Percentiles rank a stretch among this genome's conserved stretches.
Conservation (phyloP, 495 filamentous ascomycete species). For the Penicillium paradoxum region DNA sequence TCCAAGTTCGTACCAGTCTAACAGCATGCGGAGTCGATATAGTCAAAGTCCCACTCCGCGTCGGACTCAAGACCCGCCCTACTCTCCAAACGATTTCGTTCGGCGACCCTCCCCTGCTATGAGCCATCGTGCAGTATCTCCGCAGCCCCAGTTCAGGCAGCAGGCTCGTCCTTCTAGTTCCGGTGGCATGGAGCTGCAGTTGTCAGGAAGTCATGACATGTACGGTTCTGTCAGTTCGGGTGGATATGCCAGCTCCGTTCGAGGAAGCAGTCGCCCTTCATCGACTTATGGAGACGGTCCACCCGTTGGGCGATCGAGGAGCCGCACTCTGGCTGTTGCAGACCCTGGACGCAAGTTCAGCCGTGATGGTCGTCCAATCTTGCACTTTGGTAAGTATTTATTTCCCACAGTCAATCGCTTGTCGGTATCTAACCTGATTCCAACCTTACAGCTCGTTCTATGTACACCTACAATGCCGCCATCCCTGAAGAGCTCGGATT, state of each 20-base stretch:
- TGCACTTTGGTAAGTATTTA: conserved; percentile 79
- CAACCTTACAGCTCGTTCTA: conserved; percentile 64
- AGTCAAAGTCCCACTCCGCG: conserved; percentile 43
- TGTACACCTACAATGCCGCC: conserved; percentile 90
- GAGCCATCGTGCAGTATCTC: conserved; percentile 48
- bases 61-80: conserved; percentile 52
- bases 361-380: conserved; percentile 77
- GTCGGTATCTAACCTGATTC: neutral
- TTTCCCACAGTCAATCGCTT: neutral
- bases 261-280: conserved; percentile 47
- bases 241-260: conserved; percentile 48
- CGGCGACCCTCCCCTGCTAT: conserved; percentile 50
- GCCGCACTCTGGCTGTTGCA: conserved; percentile 68
- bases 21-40: conserved; percentile 37
- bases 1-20: conserved; percentile 37
- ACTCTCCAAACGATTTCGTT: conserved; percentile 46
- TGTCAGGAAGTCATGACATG: conserved; percentile 52
- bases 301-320: conserved; percentile 57
- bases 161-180: conserved; percentile 62
- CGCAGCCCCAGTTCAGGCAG: conserved; percentile 53
- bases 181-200: conserved; percentile 74
- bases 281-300: conserved; percentile 57
- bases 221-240: conserved; percentile 43
- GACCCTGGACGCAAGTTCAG: conserved; percentile 65
- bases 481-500: conserved; percentile 96